A percentile compares a stretch with the other conserved stretches of the same genome.
Evolutionary conservation across 2,329 filamentous ascomycete genomes (phyloP).

Genomic region (Dactylellina drechsleri): DNA sequence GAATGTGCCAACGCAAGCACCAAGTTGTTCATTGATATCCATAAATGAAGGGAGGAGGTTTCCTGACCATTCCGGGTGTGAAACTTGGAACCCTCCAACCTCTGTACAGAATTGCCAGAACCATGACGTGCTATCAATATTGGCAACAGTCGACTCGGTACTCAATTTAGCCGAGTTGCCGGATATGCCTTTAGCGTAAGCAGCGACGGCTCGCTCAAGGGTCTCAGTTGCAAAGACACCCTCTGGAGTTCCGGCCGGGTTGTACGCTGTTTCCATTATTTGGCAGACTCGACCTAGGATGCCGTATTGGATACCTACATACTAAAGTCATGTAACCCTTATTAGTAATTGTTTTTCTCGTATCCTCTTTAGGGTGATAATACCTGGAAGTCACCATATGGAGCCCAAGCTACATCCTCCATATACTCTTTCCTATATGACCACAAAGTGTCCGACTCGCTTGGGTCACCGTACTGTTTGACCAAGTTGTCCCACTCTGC

Average conservation of each 20-base stretch:
- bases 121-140: constrained; percentile 47
- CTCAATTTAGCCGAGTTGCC: neutral
- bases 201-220: constrained; percentile 20
- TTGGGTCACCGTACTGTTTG: constrained; percentile 1
- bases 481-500: constrained; percentile 16
- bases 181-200: constrained; percentile 12
- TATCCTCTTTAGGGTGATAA: constrained; percentile 4
- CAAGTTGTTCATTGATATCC: constrained; percentile 60
- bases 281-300: constrained; percentile 62
- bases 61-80: constrained; percentile 35
- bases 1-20: constrained; percentile 62
- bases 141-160: neutral
- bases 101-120: constrained; percentile 60
- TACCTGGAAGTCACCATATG: constrained; percentile 60
- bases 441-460: constrained; percentile 13
- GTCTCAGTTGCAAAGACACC: constrained; percentile 26
- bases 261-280: constrained; percentile 60
- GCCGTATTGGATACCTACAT: constrained; percentile 61
- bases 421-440: constrained; percentile 25
- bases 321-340: constrained; percentile 59
- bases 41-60: constrained; percentile 58
- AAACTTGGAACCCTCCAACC: constrained; percentile 58
- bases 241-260: constrained; percentile 57
- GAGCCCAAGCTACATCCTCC: constrained; percentile 51
- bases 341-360: constrained; percentile 40